Percentiles rank a stretch among this genome's conserved stretches.
Conservation (phyloP, 2,329 filamentous ascomycete species). For the Penicillium olsonii region DNA sequence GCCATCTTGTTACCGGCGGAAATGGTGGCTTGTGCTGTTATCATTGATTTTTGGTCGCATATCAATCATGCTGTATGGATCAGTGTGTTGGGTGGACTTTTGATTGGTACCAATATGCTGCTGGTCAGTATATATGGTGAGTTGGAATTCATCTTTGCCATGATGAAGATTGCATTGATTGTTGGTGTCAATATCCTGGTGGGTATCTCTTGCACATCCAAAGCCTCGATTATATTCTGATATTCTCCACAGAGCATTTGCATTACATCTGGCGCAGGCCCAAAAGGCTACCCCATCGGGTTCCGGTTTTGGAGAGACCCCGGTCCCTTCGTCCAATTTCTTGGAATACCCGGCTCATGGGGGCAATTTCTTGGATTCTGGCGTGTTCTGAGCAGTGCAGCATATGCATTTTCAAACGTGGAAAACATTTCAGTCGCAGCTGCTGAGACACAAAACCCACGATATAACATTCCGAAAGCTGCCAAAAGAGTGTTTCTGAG, state of each 20-base stretch:
- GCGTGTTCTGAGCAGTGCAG: conserved; percentile 25
- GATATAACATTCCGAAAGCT: conserved; percentile 54
- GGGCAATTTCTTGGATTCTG: conserved; percentile 46
- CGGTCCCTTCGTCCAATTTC: conserved; percentile 41
- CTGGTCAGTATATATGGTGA: conserved; percentile 45
- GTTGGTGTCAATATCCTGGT: conserved; percentile 63
- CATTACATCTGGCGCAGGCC: conserved; percentile 41
- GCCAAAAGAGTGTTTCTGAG: conserved; percentile 55
- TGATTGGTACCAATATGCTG: not conserved
- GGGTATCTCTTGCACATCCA: not conserved
- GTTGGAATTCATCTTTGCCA: conserved; percentile 55
- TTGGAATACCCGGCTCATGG: conserved; percentile 45
- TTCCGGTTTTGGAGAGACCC: conserved; percentile 46
- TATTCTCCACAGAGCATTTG: not conserved
- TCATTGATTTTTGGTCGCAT: conserved; percentile 5
- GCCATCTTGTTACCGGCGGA: conserved; percentile 1
- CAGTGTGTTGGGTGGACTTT: not conserved
- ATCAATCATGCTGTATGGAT: conserved; percentile 3
- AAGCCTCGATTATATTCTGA: not conserved
- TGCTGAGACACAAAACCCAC: conserved; percentile 52
- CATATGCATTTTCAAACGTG: conserved; percentile 37
- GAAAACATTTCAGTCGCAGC: conserved; percentile 50
- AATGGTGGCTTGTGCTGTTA: conserved; percentile 6
- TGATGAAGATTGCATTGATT: conserved; percentile 60
- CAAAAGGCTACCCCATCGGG: conserved; percentile 27